Percentiles rank a stretch among this genome's conserved stretches.
These are phyloP conservation scores for Hemileccinum rubropunctum DNA, from an alignment of 768 basidiomycete genomes.

Conservation along the genomic window DNA sequence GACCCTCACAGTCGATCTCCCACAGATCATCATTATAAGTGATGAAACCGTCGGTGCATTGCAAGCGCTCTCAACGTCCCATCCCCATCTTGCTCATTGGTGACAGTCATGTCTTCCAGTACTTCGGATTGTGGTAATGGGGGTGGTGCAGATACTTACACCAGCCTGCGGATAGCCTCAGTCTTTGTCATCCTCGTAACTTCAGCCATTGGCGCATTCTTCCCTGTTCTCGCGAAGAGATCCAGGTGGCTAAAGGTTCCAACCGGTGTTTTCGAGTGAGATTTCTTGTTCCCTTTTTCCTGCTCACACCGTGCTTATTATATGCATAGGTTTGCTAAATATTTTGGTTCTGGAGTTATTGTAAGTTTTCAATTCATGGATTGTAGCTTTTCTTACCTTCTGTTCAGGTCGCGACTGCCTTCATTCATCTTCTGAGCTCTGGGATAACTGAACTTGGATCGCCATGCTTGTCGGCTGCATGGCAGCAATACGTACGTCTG, in stretches of 20 bases:
- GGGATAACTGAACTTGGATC: constrained; percentile 69
- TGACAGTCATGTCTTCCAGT: constrained; percentile 21
- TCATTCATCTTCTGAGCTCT: constrained; percentile 79
- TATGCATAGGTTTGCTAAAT: constrained; percentile 69
- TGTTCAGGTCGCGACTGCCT: constrained; percentile 80
- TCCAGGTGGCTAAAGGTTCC: constrained; percentile 43
- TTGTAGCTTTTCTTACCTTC: background rate
- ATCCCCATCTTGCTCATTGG: background rate
- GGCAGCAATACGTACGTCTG: constrained; percentile 68
- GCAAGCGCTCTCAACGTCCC: background rate
- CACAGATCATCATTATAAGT: constrained; percentile 11
- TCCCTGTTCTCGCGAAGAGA: constrained; percentile 64
- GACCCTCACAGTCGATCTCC: constrained; percentile 27
- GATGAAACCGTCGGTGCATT: background rate
- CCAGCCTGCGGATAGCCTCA: constrained; percentile 62
- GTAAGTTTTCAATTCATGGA: constrained; percentile 39
- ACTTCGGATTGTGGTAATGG: constrained; percentile 44
- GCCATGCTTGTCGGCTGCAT: constrained; percentile 64
- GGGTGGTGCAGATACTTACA: constrained; percentile 48
- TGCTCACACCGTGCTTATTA: constrained; percentile 1
- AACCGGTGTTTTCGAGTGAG: constrained; percentile 63
- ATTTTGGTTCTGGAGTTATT: constrained; percentile 89
- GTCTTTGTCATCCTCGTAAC: constrained; percentile 70
- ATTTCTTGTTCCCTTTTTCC: constrained; percentile 1
- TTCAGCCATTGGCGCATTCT: constrained; percentile 60